Conservation (phyloP, 2,329 filamentous ascomycete species). For the Aspergillus spinulosporus region DNA sequence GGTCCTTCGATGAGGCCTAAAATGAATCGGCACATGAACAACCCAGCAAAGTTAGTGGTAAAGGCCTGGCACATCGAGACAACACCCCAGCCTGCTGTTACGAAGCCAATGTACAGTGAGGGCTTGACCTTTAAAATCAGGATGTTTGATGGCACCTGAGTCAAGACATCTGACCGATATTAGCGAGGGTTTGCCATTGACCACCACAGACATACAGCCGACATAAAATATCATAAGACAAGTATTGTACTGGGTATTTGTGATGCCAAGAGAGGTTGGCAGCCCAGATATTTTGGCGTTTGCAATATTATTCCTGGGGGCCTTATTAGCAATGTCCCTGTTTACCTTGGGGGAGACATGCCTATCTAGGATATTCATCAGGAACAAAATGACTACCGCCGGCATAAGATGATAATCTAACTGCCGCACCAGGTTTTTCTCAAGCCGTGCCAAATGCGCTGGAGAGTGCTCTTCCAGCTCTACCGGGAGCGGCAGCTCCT, state of each 20-base stretch:
- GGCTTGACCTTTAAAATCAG: constrained; percentile 6
- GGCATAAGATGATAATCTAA: constrained; percentile 5
- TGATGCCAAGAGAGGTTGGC: background rate
- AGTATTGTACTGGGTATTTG: constrained; percentile 1
- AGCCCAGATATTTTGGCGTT: constrained; percentile 6
- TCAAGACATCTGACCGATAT: background rate
- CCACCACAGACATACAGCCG: background rate
- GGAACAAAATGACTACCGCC: constrained; percentile 3
- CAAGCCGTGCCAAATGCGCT: background rate
- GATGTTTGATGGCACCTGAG: constrained; percentile 5
- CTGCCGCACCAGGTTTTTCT: constrained; percentile 2
- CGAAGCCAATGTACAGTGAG: constrained; percentile 2
- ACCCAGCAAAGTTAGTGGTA: constrained; percentile 2
- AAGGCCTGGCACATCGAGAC: constrained; percentile 8
- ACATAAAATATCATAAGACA: constrained; percentile 6
- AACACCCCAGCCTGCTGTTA: constrained; percentile 3
- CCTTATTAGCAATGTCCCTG: background rate
- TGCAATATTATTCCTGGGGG: constrained; percentile 3
- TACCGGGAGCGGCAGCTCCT: constrained; percentile 5
- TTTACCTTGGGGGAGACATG: background rate
- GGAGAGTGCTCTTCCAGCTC: background rate
- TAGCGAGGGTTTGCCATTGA: background rate
- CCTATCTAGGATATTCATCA: constrained; percentile 11
- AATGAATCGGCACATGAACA: constrained; percentile 8
- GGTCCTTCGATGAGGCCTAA: constrained; percentile 1